A percentile compares a stretch with the other conserved stretches of the same genome.
These are phyloP conservation scores for Vitis hybrid DNA, from an alignment of 177 flowering plant genomes.

Conservation along the genomic window DNA sequence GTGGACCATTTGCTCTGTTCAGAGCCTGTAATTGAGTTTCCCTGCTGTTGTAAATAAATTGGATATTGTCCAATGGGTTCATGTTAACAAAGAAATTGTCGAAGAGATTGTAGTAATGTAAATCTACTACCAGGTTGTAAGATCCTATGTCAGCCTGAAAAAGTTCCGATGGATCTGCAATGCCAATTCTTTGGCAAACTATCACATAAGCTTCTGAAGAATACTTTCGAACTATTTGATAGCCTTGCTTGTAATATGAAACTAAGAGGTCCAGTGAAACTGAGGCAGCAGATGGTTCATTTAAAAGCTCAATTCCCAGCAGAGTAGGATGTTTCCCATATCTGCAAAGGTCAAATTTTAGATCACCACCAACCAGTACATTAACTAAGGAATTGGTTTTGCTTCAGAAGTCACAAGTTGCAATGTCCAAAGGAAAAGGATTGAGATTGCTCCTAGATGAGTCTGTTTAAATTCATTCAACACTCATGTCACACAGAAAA, in stretches of 20 bases:
- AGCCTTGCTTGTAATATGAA: slow-evolving; percentile 73
- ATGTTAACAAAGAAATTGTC: slow-evolving; percentile 56
- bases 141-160: slow-evolving; percentile 66
- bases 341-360: slow-evolving; percentile 34
- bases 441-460: no score
- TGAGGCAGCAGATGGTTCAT: slow-evolving; percentile 71
- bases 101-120: slow-evolving; percentile 89
- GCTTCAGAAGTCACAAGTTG: no score
- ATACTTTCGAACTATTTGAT: slow-evolving; percentile 68
- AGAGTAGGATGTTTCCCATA: slow-evolving; percentile 75
- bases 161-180: slow-evolving; percentile 82
- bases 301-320: slow-evolving; percentile 83
- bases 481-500: no score
- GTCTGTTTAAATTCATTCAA: no score
- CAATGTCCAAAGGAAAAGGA: no score
- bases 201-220: slow-evolving; percentile 72
- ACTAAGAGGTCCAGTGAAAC: slow-evolving; percentile 67
- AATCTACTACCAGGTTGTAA: slow-evolving; percentile 72
- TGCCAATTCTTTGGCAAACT: slow-evolving; percentile 83
- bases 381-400: no score
- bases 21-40: slow-evolving; percentile 58
- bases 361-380: no score
- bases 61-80: slow-evolving; percentile 59
- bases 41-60: slow-evolving; percentile 62
- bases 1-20: slow-evolving; percentile 69